Evolutionary conservation across 495 filamentous ascomycete species (phyloP).

Genomic region (Hamigera avellanea): DNA sequence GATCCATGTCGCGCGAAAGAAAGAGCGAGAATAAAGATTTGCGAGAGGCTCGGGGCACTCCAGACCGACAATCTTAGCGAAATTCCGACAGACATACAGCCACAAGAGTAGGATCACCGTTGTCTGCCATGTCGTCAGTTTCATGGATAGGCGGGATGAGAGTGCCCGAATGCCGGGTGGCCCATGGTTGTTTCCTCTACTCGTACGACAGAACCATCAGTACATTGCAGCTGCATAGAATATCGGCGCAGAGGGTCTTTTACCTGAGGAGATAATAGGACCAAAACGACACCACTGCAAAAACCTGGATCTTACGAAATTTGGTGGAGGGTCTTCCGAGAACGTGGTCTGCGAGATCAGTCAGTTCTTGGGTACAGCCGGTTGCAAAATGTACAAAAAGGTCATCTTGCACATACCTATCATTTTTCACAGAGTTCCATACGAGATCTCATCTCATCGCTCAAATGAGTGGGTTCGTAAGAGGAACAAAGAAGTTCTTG

Average conservation of each 20-base stretch:
- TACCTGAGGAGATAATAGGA: slow-evolving; percentile 69
- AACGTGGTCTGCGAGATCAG: slow-evolving; percentile 57
- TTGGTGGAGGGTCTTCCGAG: slow-evolving; percentile 81
- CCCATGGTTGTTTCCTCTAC: slow-evolving; percentile 76
- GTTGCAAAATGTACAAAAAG: background rate
- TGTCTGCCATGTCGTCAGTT: slow-evolving; percentile 79
- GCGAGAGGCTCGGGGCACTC: slow-evolving; percentile 89
- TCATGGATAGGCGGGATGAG: slow-evolving; percentile 54
- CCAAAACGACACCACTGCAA: slow-evolving; percentile 87
- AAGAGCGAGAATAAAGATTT: slow-evolving; percentile 88
- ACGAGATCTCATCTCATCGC: background rate
- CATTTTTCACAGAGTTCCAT: slow-evolving; percentile 10
- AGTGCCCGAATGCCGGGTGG: slow-evolving; percentile 64
- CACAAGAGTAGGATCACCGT: slow-evolving; percentile 80
- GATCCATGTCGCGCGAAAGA: slow-evolving; percentile 96
- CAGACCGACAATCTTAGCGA: slow-evolving; percentile 80
- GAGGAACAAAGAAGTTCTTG: too few relatives aligned
- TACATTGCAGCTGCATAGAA: background rate
- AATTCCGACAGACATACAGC: slow-evolving; percentile 85
- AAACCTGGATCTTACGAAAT: slow-evolving; percentile 87
- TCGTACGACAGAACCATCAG: background rate
- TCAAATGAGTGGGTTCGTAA: background rate
- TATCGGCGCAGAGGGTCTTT: background rate
- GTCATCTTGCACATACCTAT: slow-evolving; percentile 17
- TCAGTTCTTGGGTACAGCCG: too few relatives aligned